Evolutionary conservation across 164 flowering plant genomes (phyloP), one percentile per base, ranked within the genome.

Genomic region (Vitis labrusca): DNA sequence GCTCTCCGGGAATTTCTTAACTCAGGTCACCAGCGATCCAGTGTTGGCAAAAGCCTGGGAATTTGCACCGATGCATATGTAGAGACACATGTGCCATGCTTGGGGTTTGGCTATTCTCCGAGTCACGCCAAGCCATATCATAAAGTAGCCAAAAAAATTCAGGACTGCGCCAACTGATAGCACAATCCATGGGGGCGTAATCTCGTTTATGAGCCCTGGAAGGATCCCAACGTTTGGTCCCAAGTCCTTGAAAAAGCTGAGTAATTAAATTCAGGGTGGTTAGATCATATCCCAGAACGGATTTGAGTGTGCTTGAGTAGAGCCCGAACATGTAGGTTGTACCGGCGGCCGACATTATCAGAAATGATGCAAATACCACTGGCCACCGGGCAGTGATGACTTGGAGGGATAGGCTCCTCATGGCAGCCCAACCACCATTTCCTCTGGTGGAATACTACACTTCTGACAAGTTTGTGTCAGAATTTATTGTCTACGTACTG

Each of bases 1-100:
- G 64, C 82, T 79, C 30, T 85, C 82, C 0, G 88, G 88, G 80
- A 85, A 83, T 59, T 82, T 85, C 68, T 82, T 80, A 10, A 84
- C 88, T 30, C 88, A 84, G 0, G 84, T 77, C 30, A 85, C 86
- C 3, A 85, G 72, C 1, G 82, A 75, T 3, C 83, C 85, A 0
- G 86, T 82, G 71, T 82, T 82, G 7, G 84, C 76, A 49, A 81
- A 85, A 0, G 86, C 47, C 37, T 79, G 83, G 17, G 85, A 85
- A 59, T 83, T 85, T 1, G 86, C 86, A 2, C 84, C 86, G 13
- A 85, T 57, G 63, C 81, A 81, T 1, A 85, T 79, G 75, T 77
- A 83, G 2, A 77, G 7, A 63, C 88, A 85, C 84, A 85, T 83
- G 17, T 79, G 84, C 88, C 88, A 85, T 0, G 81, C 73, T 8